Evolutionary conservation across 2,329 filamentous ascomycete genomes (phyloP).

Genomic region (Cladosporium austrohemisphaericum): DNA sequence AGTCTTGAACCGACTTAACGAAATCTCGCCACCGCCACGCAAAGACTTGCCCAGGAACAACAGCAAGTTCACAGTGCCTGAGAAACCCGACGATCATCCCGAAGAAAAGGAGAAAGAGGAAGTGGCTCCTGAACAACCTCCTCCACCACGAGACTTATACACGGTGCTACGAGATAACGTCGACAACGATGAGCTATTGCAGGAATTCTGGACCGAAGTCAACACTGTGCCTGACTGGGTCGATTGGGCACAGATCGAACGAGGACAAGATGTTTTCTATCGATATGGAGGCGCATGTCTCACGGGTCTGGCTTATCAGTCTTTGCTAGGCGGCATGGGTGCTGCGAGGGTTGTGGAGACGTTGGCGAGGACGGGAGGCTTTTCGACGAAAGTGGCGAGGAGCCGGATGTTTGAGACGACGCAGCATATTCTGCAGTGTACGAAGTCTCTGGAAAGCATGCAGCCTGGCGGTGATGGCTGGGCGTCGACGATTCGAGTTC

Average conservation of each 20-base stretch:
- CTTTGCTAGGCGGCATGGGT: conserved; percentile 67
- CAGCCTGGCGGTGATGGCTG: conserved; percentile 65
- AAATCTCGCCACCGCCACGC: conserved; percentile 51
- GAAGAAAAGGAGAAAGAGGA: conserved; percentile 17
- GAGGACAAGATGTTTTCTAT: conserved; percentile 75
- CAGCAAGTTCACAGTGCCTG: conserved; percentile 25
- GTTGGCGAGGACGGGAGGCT: conserved; percentile 69
- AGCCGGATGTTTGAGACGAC: conserved; percentile 68
- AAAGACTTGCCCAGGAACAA: conserved; percentile 39
- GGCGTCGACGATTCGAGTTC: conserved; percentile 62
- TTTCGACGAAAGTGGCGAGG: conserved; percentile 63
- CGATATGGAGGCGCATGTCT: conserved; percentile 67
- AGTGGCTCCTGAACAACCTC: no score
- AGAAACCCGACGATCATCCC: conserved; percentile 24
- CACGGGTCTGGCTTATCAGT: conserved; percentile 62
- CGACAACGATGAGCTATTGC: conserved; percentile 52
- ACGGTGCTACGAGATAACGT: conserved; percentile 58
- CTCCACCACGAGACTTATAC: conserved; percentile 57
- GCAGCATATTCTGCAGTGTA: conserved; percentile 71
- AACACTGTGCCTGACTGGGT: conserved; percentile 70
- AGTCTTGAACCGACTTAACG: conserved; percentile 60
- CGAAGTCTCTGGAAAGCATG: conserved; percentile 60
- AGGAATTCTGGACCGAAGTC: conserved; percentile 62
- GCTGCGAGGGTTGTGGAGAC: conserved; percentile 71
- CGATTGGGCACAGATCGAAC: conserved; percentile 69